These are phyloP conservation scores for Fusarium nematophilum DNA, from an alignment of 2,329 filamentous ascomycete genomes.

Conservation along the genomic window DNA sequence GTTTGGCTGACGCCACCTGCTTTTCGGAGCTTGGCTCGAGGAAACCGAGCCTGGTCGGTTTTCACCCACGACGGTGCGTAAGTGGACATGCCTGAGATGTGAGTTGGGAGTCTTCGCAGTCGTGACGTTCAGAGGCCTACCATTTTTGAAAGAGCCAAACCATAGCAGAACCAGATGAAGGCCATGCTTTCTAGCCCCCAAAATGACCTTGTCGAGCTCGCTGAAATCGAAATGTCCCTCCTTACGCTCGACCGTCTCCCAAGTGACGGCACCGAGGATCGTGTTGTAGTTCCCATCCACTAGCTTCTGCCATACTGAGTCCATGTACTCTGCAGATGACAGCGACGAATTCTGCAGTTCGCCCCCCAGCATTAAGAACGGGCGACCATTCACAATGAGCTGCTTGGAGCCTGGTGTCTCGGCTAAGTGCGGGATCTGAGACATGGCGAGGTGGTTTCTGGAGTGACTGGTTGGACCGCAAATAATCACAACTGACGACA, in stretches of 20 bases:
- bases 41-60: slow-evolving; percentile 41
- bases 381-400: slow-evolving; percentile 49
- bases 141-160: slow-evolving; percentile 49
- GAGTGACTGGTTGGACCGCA: too few species aligned
- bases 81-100: slow-evolving; percentile 39
- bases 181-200: slow-evolving; percentile 41
- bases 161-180: slow-evolving; percentile 45
- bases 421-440: slow-evolving; percentile 6
- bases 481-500: too few species aligned
- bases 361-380: slow-evolving; percentile 46
- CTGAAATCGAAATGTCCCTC: slow-evolving; percentile 48
- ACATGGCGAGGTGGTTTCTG: too few species aligned
- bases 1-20: slow-evolving; percentile 39
- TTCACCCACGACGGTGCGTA: slow-evolving; percentile 45
- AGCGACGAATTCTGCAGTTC: slow-evolving; percentile 50
- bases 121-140: slow-evolving; percentile 32
- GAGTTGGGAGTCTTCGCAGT: too few species aligned
- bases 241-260: slow-evolving; percentile 50
- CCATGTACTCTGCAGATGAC: slow-evolving; percentile 46
- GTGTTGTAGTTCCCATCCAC: slow-evolving; percentile 48
- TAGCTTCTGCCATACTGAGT: slow-evolving; percentile 43
- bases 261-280: slow-evolving; percentile 48
- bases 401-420: slow-evolving; percentile 26
- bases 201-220: slow-evolving; percentile 47
- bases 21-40: slow-evolving; percentile 43